Base-by-base conservation (phyloP, 2,329 filamentous ascomycete genomes). In the Microcera coccophila region DNA sequence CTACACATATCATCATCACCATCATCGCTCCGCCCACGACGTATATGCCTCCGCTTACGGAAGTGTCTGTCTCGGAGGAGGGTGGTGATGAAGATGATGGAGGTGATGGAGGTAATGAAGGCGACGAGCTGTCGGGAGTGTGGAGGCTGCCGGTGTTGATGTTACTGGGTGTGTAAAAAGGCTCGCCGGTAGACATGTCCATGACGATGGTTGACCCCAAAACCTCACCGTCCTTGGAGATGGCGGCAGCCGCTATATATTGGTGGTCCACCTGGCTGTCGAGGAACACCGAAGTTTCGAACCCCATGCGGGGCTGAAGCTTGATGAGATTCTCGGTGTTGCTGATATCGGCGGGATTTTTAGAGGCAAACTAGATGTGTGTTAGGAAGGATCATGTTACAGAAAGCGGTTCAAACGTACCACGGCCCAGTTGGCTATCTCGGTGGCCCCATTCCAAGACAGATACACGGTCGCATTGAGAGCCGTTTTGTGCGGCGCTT, bases 371-470 rank as follows among this genome's bases (percentile, higher is more conserved):
- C 55, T 60, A 38, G 12, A 22, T 10, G 19, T 20, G 36, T 28
- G 47, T 58, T 49, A 58, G 53, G 38, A 48, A 19, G 35, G 31
- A 39, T 28, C 37, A 40, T 38, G 39, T 36, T 28, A 24, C 45
- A 38, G 38, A 31, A 31, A 29, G 21, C 18, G 18, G 37, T 10
- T 18, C 22, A 18, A 20, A 55, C 58, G 53, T 44, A 62, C 59
- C 38, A 62, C 46, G 20, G 50, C 54, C 60, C 60, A 62, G 14
- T 44, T 44, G 16, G 44, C 48, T 21, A 62, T 45, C 19, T 61
- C 60, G 1, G 60, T 62, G 8, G 60, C 60, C 14, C 60, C 60
- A 47, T 62, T 62, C 60, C 60, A 62, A 17, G 59, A 61, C 15
- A 62, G 42, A 35, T 52, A 61, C 9, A 61, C 45, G 3, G 51